Base-by-base conservation (phyloP, 805 yeast genomes). In the Huiozyma naganishii region DNA sequence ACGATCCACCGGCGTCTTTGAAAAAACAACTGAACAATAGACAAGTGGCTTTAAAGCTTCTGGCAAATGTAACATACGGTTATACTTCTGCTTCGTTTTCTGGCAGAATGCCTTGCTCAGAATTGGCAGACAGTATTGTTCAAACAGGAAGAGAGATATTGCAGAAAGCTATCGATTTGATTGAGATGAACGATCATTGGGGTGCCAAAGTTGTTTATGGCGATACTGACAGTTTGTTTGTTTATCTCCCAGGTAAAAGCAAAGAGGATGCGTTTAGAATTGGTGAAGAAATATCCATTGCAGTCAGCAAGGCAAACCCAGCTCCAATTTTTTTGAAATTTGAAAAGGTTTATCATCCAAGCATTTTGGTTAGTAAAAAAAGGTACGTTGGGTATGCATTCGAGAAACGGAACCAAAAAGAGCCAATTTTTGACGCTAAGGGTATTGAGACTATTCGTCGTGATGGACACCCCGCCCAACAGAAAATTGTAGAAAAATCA, bases 81-180 rank as follows among this genome's bases (percentile, higher is more conserved):
- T 92, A 92, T 57, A 74, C 97, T 0, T 83, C 96, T 0, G 98
- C 98, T 0, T 78, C 95, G 0, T 92, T 83, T 57, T 86, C 95
- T 7, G 98, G 98, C 0, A 68, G 98, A 49, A 92, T 92, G 98
- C 97, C 98, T 0, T 85, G 92, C 53, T 79, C 95, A 0, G 97
- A 89, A 58, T 72, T 92, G 29, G 95, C 98, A 0, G 98, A 92
- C 64, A 83, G 94, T 9, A 86, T 92, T 58, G 98, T 92, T 1
- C 78, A 88, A 23, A 79, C 92, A 0, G 98, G 92, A 0, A 68
- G 97, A 43, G 97, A 90, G 61, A 82, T 87, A 0, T 65, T 92
- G 41, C 79, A 79, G 42, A 70, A 71, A 41, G 82, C 96, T 0
- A 79, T 87, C 28, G 72, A 72, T 1, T 55, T 72, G 40, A 89